A percentile compares a stretch with the other conserved stretches of the same genome.
phyloP scores from a whole-genome alignment of 2,329 filamentous ascomycete species.

The Aspergillus jensenii region DNA sequence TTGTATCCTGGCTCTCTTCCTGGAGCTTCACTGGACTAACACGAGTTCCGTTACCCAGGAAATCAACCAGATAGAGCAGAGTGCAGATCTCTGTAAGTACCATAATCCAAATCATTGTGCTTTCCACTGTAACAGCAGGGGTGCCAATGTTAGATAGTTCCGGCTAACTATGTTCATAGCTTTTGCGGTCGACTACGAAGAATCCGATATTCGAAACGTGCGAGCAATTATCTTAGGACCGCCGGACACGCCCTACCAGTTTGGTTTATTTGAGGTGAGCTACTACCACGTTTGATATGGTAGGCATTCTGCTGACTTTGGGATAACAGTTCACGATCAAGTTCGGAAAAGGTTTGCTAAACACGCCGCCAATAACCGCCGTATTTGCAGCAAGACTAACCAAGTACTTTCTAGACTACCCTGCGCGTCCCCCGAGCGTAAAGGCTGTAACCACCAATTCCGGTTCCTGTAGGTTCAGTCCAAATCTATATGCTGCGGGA shows the following conservation, averaged over 20 bases:
- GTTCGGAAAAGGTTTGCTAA: conserved; percentile 67
- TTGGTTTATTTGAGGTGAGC: conserved; percentile 90
- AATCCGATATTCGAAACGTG: conserved; percentile 84
- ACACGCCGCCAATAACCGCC: background rate
- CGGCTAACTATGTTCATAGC: conserved; percentile 51
- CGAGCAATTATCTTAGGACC: conserved; percentile 88
- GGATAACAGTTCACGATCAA: conserved; percentile 67
- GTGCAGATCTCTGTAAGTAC: conserved; percentile 74
- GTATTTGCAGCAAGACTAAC: background rate
- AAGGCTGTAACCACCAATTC: conserved; percentile 79
- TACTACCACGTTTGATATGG: background rate
- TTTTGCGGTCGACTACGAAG: conserved; percentile 81
- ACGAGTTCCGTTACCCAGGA: conserved; percentile 57
- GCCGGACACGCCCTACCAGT: conserved; percentile 93
- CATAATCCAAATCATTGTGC: background rate
- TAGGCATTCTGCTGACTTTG: background rate
- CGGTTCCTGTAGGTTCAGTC: conserved; percentile 89
- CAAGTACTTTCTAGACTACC: conserved; percentile 68
- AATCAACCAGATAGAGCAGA: conserved; percentile 79
- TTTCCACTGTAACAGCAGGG: background rate
- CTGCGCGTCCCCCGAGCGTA: conserved; percentile 61
- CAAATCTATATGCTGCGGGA: conserved; percentile 89
- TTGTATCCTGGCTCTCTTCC: background rate
- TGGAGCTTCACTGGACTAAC: conserved; percentile 14
- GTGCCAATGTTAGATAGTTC: background rate